Conservation (phyloP, 2,329 filamentous ascomycete species). For the Cladosporium cucumerinum region DNA sequence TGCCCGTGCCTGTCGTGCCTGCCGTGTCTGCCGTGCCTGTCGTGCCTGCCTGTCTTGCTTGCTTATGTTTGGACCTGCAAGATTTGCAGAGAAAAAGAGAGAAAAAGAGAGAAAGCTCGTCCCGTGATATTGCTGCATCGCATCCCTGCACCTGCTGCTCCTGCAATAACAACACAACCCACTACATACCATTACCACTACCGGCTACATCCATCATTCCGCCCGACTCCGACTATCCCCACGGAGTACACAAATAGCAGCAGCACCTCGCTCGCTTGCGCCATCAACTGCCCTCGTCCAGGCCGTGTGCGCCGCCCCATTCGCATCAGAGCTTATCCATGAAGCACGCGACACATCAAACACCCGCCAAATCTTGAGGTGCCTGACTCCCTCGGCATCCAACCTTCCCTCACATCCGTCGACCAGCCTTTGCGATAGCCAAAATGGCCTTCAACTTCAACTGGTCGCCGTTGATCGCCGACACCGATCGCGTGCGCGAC, state of each 20-base stretch:
- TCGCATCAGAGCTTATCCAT: constrained; percentile 17
- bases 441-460: constrained; percentile 99
- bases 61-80: neutral
- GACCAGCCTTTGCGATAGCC: neutral
- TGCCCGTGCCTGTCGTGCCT: neutral
- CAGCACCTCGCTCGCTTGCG: neutral
- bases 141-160: neutral
- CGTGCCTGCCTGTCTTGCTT: too few relatives aligned
- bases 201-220: neutral
- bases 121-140: neutral
- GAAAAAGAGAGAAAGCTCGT: neutral
- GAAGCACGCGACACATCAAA: constrained; percentile 24
- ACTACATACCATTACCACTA: neutral
- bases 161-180: neutral
- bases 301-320: constrained; percentile 2
- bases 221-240: neutral
- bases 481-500: constrained; percentile 86
- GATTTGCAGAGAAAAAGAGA: too few relatives aligned
- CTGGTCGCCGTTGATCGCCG: constrained; percentile 98
- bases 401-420: neutral
- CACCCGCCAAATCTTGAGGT: constrained; percentile 11
- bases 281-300: neutral
- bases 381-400: neutral
- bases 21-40: too few relatives aligned
- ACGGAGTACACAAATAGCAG: neutral